These are phyloP conservation scores for Heliamphora exappendiculata DNA, from an alignment of 148 eudicot species.

Conservation along the genomic window DNA sequence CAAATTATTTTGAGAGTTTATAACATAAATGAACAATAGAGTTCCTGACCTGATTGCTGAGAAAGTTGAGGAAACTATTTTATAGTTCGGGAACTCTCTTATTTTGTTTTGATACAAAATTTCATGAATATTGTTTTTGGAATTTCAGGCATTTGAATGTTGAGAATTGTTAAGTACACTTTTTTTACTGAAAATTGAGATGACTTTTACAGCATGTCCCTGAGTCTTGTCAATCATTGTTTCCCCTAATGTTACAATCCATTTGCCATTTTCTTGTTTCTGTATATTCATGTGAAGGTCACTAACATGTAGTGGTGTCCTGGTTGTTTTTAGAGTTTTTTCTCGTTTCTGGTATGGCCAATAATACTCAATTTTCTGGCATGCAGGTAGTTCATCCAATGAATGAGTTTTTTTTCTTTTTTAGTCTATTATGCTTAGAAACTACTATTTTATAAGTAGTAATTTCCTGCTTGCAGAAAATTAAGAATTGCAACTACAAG, in stretches of 20 bases:
- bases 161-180: neutral
- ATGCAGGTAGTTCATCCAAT: slow-evolving; percentile 27
- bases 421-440: too few relatives aligned
- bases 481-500: too few relatives aligned
- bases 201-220: neutral
- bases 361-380: slow-evolving; percentile 32
- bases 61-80: neutral
- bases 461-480: too few relatives aligned
- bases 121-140: neutral
- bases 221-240: neutral
- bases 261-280: neutral
- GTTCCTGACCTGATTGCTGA: neutral
- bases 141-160: neutral
- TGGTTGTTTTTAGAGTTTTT: slow-evolving; percentile 16
- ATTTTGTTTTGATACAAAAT: neutral
- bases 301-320: slow-evolving; percentile 6
- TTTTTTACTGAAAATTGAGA: neutral
- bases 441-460: too few relatives aligned
- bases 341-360: slow-evolving; percentile 25
- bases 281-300: neutral
- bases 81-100: neutral
- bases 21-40: neutral
- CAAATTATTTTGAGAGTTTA: neutral
- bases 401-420: neutral
- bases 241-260: neutral